Conservation (phyloP, 129 eudicot genomes). For the Arctium minus region DNA sequence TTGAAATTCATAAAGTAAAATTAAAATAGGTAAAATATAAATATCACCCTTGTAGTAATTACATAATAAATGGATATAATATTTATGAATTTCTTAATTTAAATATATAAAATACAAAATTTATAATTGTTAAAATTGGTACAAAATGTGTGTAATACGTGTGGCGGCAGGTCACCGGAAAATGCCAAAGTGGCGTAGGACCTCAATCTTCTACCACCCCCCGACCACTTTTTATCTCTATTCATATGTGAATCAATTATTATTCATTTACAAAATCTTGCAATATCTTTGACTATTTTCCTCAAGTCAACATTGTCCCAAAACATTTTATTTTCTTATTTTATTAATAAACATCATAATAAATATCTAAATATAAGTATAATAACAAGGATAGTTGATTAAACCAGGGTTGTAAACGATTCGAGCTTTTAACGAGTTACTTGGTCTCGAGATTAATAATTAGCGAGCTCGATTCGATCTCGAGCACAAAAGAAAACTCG, state of each 20-base stretch:
- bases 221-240: not conserved
- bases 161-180: conserved; percentile 25
- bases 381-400: too few species aligned
- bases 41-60: too few species aligned
- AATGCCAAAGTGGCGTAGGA: conserved; percentile 18
- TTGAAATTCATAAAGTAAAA: too few species aligned
- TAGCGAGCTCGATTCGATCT: too few species aligned
- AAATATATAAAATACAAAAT: too few species aligned
- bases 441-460: too few species aligned
- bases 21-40: too few species aligned
- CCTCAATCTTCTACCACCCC: conserved; percentile 1
- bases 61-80: too few species aligned
- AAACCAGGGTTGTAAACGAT: too few species aligned
- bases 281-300: conserved; percentile 25
- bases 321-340: not conserved
- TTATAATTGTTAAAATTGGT: not conserved
- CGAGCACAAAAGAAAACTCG: too few species aligned
- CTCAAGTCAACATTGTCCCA: conserved; percentile 2
- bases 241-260: not conserved
- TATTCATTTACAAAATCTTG: conserved; percentile 10
- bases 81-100: too few species aligned
- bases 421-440: too few species aligned
- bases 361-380: not conserved
- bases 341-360: not conserved
- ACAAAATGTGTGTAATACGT: conserved; percentile 10